Evolutionary conservation across 352 stramenopile species (phyloP).

Genomic region (Pythium coloratum): DNA sequence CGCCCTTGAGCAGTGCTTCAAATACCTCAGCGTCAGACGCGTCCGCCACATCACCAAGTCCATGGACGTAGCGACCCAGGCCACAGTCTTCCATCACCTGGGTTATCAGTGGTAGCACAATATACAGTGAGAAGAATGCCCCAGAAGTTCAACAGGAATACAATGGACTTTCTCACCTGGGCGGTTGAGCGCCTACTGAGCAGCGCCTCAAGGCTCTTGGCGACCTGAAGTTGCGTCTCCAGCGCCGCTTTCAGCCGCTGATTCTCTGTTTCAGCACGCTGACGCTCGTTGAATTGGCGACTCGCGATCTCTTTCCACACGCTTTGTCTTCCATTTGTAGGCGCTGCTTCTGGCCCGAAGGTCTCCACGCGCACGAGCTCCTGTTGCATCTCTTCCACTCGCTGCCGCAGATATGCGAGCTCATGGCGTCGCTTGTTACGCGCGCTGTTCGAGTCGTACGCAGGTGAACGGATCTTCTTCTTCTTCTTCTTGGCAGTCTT

Average conservation of each 20-base stretch:
- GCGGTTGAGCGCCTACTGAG: conserved; percentile 36
- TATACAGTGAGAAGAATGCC: too few relatives aligned
- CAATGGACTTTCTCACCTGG: conserved; percentile 6
- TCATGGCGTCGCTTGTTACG: conserved; percentile 23
- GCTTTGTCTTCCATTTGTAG: neutral
- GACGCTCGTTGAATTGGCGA: conserved; percentile 17
- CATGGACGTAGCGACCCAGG: neutral
- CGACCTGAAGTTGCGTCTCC: conserved; percentile 44
- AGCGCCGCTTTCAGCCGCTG: conserved; percentile 43
- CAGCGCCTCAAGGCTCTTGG: conserved; percentile 36
- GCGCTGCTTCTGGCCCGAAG: too few relatives aligned
- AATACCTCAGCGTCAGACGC: neutral
- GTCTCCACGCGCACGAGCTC: conserved; percentile 14
- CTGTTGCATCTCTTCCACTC: conserved; percentile 21
- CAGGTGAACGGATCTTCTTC: conserved; percentile 11
- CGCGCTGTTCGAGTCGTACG: conserved; percentile 29
- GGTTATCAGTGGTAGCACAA: too few relatives aligned
- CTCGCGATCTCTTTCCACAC: conserved; percentile 26
- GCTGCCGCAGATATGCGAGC: conserved; percentile 19
- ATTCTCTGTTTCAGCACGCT: conserved; percentile 41
- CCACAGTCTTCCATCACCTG: neutral
- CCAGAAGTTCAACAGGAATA: too few relatives aligned
- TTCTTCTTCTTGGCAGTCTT: too few relatives aligned
- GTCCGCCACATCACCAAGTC: neutral
- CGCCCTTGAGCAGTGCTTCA: conserved; percentile 1